Base-by-base conservation (phyloP, 805 yeast species). In the Candida ovalis region DNA sequence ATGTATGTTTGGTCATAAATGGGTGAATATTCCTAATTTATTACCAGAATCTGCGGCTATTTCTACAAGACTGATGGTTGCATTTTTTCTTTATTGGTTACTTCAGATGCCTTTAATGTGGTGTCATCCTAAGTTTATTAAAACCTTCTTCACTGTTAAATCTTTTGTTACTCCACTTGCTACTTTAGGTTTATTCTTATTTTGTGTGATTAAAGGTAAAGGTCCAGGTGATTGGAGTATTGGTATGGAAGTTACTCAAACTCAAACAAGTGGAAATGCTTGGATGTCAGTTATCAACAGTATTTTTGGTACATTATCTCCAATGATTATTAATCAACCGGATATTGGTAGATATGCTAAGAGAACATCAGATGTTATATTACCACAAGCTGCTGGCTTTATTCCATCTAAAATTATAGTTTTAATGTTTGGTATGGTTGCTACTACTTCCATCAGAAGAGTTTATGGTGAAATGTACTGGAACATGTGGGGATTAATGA, bases 271-370 rank as follows among this genome's bases (percentile, higher is more conserved):
- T 2, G 60, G 57, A 13, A 51, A 52, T 39, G 36, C 48, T 8
- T 56, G 60, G 60, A 54, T 56, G 37, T 30, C 43, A n/a, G 46
- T 54, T 23, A 51, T 52, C 37, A 59, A 60, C 47, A 54, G 63
- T 9, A 51, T 59, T 38, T 48, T 61, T 32, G 60, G 63, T 35
- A 53, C 61, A 2, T 46, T 58, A 19, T 58, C 61, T 10, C 58
- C 64, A 9, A 58, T 62, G 59, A 59, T 62, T 39, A 55, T 62
- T 33, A 60, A 60, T 41, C 62, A 60, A 39, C 64, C 64, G 17
- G 66, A 62, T 50, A 50, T 62, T 45, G 58, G 62, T 21, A 54
- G 64, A 38, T 62, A 60, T 40, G 46, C 61, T 2, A 53, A 48
- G 32, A 55, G 47, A 22, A 49, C 44, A 4, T 42, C 47, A 12